Conservation (phyloP, 306 rosid genomes). For the Adenanthera pavonina region DNA sequence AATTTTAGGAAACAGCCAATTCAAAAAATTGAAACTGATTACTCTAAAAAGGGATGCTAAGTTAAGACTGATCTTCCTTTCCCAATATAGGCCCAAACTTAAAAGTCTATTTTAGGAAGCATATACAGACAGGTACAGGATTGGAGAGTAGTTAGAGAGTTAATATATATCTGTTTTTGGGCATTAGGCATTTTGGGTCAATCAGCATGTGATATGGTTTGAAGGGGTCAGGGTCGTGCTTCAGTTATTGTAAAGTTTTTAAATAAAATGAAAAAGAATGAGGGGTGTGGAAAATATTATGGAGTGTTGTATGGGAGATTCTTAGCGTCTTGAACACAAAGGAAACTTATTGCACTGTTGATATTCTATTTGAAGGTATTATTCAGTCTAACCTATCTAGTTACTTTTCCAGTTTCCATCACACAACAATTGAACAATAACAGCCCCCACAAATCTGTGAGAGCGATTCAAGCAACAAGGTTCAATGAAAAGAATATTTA, state of each 20-base stretch:
- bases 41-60: neutral
- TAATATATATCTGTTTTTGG: neutral
- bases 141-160: neutral
- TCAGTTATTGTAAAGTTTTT: neutral
- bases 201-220: neutral
- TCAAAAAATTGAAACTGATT: constrained; percentile 10
- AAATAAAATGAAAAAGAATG: neutral
- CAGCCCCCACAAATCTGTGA: neutral
- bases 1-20: neutral
- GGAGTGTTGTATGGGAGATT: neutral
- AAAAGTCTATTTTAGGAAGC: neutral
- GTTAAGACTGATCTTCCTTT: constrained; percentile 13
- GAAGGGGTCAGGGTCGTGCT: neutral
- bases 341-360: neutral
- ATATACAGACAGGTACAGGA: neutral
- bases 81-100: neutral
- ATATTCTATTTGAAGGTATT: neutral
- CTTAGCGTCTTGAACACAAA: too few species aligned
- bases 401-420: too few species aligned
- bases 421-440: neutral
- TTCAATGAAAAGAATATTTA: too few species aligned
- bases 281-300: neutral
- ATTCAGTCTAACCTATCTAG: neutral
- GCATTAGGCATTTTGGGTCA: neutral
- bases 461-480: neutral